Evolutionary conservation across 495 filamentous ascomycete species (phyloP).

Genomic region (Thermothielavioides terrestris): DNA sequence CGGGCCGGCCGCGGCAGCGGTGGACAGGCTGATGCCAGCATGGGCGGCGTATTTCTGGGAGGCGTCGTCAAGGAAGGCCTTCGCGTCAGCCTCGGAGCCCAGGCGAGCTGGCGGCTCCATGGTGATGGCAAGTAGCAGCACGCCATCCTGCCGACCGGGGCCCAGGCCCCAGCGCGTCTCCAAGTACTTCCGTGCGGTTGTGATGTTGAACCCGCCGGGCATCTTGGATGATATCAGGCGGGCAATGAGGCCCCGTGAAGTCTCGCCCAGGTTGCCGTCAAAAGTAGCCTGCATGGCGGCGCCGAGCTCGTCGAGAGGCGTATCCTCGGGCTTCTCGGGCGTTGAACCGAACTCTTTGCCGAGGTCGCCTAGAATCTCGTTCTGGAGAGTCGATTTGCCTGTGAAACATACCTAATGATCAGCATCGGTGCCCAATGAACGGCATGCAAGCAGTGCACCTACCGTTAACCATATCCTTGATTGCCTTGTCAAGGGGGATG

Average conservation of each 20-base stretch:
- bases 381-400: constrained; percentile 97
- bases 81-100: constrained; percentile 81
- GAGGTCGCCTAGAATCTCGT: constrained; percentile 90
- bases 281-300: constrained; percentile 96
- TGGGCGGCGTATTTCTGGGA: constrained; percentile 80
- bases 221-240: constrained; percentile 97
- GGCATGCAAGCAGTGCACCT: constrained; percentile 32
- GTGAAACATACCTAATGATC: constrained; percentile 1
- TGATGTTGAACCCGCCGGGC: constrained; percentile 99
- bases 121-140: constrained; percentile 79
- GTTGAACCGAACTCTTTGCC: constrained; percentile 98
- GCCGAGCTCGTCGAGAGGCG: constrained; percentile 88
- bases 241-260: constrained; percentile 87
- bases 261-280: constrained; percentile 95
- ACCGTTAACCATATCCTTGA: constrained; percentile 98
- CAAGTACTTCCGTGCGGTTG: constrained; percentile 83
- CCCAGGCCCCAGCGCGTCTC: constrained; percentile 90
- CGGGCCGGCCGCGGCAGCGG: constrained; percentile 61
- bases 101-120: constrained; percentile 86
- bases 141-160: constrained; percentile 83
- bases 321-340: constrained; percentile 97
- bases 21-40: constrained; percentile 77
- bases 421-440: constrained; percentile 6
- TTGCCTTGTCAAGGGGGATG: constrained; percentile 89
- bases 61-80: constrained; percentile 79